Conservation (phyloP, 108 stramenopile species). For the Nitzschia sp. region DNA sequence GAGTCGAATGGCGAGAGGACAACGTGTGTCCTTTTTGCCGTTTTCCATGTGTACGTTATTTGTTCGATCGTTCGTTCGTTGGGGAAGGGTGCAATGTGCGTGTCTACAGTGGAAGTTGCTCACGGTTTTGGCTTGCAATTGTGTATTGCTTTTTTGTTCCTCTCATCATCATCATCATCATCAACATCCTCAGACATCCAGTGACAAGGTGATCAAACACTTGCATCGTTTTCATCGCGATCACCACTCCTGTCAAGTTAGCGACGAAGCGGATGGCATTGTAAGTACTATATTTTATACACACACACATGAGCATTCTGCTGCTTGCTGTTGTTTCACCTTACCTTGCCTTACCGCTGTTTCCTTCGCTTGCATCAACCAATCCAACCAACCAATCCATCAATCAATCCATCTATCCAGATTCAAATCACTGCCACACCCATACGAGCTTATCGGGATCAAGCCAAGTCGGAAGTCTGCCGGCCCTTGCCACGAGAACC, state of each 20-base stretch:
- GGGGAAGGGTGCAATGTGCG: no score
- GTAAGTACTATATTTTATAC: no score
- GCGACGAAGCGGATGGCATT: neutral
- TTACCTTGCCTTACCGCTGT: neutral
- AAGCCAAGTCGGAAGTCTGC: neutral
- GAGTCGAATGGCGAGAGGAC: neutral
- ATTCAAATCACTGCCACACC: neutral
- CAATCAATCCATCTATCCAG: no score
- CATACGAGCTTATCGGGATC: neutral
- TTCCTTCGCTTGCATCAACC: no score
- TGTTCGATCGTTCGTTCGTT: no score
- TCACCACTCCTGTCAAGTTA: conserved; percentile 1
- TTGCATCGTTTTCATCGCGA: conserved; percentile 5
- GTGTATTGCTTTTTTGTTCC: no score
- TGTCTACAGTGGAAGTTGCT: no score
- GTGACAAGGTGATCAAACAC: neutral
- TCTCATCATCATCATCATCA: no score
- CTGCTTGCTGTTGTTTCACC: no score
- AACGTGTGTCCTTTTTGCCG: conserved; percentile 10
- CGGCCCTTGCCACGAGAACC: neutral
- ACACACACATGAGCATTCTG: no score
- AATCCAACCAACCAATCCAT: no score
- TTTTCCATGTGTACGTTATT: neutral
- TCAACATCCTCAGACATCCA: neutral
- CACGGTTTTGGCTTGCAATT: no score